Evolutionary conservation across 148 eudicot genomes (phyloP).

Genomic region (Amaranthus palmeri): DNA sequence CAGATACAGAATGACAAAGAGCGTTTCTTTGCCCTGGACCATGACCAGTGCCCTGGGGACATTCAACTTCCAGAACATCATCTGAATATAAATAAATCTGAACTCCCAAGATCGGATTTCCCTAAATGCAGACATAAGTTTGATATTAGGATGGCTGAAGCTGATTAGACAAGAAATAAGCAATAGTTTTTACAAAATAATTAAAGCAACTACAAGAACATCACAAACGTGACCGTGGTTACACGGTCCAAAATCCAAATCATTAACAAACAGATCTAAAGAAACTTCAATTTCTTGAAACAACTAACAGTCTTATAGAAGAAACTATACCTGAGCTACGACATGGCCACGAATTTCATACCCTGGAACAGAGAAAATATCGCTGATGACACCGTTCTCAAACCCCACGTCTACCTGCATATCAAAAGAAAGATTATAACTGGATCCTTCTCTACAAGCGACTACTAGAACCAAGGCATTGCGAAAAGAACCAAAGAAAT

Average conservation of each 20-base stretch:
- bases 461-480: not conserved
- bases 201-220: not conserved
- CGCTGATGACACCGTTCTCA: conserved; percentile 63
- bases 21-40: conserved; percentile 67
- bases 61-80: conserved; percentile 64
- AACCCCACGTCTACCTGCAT: conserved; percentile 92
- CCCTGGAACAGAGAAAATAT: conserved; percentile 77
- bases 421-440: not conserved
- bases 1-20: conserved; percentile 87
- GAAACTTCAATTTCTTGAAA: not conserved
- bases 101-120: conserved; percentile 95
- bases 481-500: conserved; percentile 6
- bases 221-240: conserved; percentile 4
- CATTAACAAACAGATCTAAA: conserved; percentile 5
- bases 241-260: not conserved
- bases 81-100: conserved; percentile 84
- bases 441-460: not conserved
- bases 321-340: conserved; percentile 67
- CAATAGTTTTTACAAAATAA: conserved; percentile 10
- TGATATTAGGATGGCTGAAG: conserved; percentile 3
- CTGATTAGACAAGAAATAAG: not conserved
- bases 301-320: not conserved
- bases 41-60: conserved; percentile 69
- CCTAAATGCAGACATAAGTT: conserved; percentile 36
- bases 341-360: conserved; percentile 83